Percentiles rank a stretch among this genome's conserved stretches.
Conservation (phyloP, 208 protist genomes). For the Trypanosoma rangeli region DNA sequence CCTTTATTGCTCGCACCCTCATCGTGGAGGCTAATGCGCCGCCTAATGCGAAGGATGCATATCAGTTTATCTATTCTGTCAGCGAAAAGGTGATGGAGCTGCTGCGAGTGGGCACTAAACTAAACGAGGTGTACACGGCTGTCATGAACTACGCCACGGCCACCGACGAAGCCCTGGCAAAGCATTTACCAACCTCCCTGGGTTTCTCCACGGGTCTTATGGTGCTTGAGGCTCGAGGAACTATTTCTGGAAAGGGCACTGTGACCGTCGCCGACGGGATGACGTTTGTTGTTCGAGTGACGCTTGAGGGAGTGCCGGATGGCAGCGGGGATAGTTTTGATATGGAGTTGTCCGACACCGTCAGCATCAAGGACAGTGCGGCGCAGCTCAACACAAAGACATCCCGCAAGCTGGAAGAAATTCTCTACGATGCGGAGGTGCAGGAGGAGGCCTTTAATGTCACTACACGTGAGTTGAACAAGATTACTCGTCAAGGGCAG, state of each 20-base stretch:
- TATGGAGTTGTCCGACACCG: constrained; percentile 83
- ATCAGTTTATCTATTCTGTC: constrained; percentile 75
- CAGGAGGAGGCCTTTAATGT: constrained; percentile 30
- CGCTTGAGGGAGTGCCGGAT: constrained; percentile 58
- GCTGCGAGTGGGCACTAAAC: constrained; percentile 49
- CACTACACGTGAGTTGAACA: constrained; percentile 47
- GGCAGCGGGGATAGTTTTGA: constrained; percentile 39
- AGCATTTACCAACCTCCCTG: constrained; percentile 54
- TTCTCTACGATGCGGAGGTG: constrained; percentile 57
- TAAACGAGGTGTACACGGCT: constrained; percentile 63
- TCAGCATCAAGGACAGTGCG: constrained; percentile 54
- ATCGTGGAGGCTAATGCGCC: constrained; percentile 72
- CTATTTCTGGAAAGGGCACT: constrained; percentile 79
- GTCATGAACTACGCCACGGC: constrained; percentile 50
- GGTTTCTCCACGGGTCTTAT: constrained; percentile 86
- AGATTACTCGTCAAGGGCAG: constrained; percentile 79
- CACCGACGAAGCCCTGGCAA: constrained; percentile 46
- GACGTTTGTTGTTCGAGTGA: constrained; percentile 83
- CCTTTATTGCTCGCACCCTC: constrained; percentile 80
- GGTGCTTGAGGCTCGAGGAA: constrained; percentile 76
- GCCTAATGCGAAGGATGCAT: constrained; percentile 56
- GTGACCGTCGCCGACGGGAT: constrained; percentile 66
- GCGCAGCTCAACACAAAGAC: constrained; percentile 78
- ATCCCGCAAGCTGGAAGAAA: constrained; percentile 61
- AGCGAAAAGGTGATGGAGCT: constrained; percentile 66